Conservation (phyloP, 148 eudicot species). For the Rhododendron mucronatum region DNA sequence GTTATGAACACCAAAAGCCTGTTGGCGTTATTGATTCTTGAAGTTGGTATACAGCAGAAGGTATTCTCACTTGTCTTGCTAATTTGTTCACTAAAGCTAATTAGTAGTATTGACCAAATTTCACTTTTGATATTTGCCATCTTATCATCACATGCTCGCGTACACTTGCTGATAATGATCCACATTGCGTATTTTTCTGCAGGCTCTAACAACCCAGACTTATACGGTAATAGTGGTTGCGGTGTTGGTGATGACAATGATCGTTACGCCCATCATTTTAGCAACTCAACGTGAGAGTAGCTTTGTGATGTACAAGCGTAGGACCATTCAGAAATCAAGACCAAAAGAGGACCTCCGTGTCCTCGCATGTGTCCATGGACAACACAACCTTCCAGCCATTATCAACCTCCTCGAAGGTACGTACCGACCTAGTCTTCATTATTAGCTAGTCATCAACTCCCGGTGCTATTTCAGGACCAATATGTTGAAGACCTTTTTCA, state of each 20-base stretch:
- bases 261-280: constrained; percentile 40
- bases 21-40: constrained; percentile 36
- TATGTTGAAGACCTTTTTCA: not conserved
- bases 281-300: not conserved
- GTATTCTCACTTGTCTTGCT: constrained; percentile 19
- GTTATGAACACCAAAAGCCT: constrained; percentile 48
- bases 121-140: not conserved
- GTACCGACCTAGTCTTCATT: not conserved
- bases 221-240: constrained; percentile 26
- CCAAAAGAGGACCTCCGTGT: constrained; percentile 37
- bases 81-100: not conserved
- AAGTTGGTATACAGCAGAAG: constrained; percentile 38
- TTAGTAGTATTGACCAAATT: too few species aligned
- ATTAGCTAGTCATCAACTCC: not conserved
- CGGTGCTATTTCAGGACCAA: not conserved
- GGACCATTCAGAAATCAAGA: constrained; percentile 33
- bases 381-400: constrained; percentile 23
- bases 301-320: constrained; percentile 27
- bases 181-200: not conserved
- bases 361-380: constrained; percentile 35
- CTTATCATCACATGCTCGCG: not conserved
- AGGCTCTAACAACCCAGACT: constrained; percentile 32
- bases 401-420: constrained; percentile 29
- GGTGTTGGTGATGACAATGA: constrained; percentile 36
- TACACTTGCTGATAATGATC: not conserved